Base-by-base conservation (phyloP, 2,329 filamentous ascomycete species). In the Verticillium dahliae region DNA sequence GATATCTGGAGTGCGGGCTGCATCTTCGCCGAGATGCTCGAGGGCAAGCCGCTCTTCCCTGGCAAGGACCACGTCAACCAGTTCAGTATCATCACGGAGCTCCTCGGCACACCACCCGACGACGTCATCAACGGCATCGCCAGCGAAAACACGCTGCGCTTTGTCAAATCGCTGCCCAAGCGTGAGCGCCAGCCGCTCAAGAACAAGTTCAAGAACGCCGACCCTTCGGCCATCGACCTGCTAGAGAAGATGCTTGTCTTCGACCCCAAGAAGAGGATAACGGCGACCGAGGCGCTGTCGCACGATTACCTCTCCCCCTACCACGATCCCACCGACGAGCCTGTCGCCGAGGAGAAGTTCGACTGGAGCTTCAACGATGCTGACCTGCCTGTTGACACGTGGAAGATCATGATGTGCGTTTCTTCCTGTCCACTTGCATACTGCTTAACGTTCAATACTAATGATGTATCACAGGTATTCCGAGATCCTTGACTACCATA, bases 331-430 rank as follows among this genome's bases (percentile, higher is more conserved):
- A 95, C 91, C 55, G 95, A 99, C 72, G 95, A 99, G 81, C 95
- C 95, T 1, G 88, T 92, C 15, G 91, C 95, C 27, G 91, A 97
- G 64, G 93, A 97, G 81, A 97, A 97, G 80, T 99, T 99, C 71
- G 95, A 99, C 75, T 99, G 95, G 95, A 97, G 93, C 60, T 99
- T 99, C 80, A 98, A 98, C 75, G 95, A 99, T 70, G 95, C 94
- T 57, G 95, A 99, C 73, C 81, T 99, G 62, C 94, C 95, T 1
- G 93, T 98, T 58, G 95, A 99, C 73, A 97, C 93, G n/a, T 99
- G 95, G 95, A 99, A 99, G 81, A 97, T 99, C 74, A 99, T 98
- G 95, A 99, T 99, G 95, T 97, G 83, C 73, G 90, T 75, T 18
- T 22, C 11, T n/a, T 11, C 54, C 27, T 15, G 31, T 7, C 14